Base-by-base conservation (phyloP, 202 grass and related monocot genomes). In the Digitaria exilis region DNA sequence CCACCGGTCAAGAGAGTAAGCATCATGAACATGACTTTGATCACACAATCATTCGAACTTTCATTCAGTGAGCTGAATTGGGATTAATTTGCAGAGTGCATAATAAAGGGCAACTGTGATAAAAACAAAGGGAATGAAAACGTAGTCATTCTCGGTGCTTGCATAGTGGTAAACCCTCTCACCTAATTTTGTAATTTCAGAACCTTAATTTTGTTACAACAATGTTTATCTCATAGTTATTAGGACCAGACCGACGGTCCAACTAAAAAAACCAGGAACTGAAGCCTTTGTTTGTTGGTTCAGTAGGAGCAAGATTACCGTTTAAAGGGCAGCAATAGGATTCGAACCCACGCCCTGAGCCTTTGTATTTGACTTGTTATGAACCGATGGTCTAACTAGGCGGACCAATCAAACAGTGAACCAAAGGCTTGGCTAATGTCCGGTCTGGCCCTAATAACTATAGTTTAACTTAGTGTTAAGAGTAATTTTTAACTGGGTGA, bases 1-100 rank as follows among this genome's bases (percentile, higher is more conserved):
- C 96, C 48, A 92, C 65, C 11, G 48, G 54, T 77, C 56, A 91
- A 85, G 21, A 22, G 16, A 90, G 96, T 98, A 94, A 92, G 92
- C 29, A 34, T 52, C 71, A 4, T n/a, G 2, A 66, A 10, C 58
- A 42, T 68, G 7, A 6, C 22, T 77, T 78, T 42, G 26, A 18
- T 61, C 29, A 78, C 28, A 22, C 1, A 50, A 26, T 24, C 9
- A 28, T 52, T 14, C 41, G 62, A 10, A n/a, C 21, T 44, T 68
- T 22, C 1, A 0, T 62, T 44, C 15, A 7, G 3, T 52, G 45
- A 72, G 29, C 82, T 79, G 35, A 87, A 78, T 52, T 58, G 24
- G 17, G 1, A 59, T 51, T 41, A 89, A 78, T 54, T 56, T 87
- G 57, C 95, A 98, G 93, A 85, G 75, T 98, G 96, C 80, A 80